Evolutionary conservation across 352 stramenopile species (phyloP).

Genomic region (Blastocystis sp.): DNA sequence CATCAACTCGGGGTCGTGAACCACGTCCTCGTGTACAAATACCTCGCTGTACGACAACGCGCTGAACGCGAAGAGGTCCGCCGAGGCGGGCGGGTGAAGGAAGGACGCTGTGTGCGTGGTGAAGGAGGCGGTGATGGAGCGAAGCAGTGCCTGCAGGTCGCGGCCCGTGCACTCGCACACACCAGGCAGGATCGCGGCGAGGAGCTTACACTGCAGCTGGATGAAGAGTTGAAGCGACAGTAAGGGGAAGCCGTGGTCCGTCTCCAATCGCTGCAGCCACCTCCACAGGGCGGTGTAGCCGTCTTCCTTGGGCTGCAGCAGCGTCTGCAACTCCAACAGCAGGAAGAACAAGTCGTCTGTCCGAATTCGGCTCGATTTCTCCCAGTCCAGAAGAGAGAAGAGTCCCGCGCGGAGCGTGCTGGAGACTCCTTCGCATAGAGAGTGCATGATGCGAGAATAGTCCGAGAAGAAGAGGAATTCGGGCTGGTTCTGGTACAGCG

Average conservation of each 20-base stretch:
- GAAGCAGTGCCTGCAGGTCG: neutral
- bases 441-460: slow-evolving; percentile 1
- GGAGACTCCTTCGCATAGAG: neutral
- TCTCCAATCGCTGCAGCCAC: neutral
- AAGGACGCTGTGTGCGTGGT: neutral
- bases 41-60: no score
- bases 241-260: neutral
- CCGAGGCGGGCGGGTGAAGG: neutral
- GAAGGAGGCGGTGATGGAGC: neutral
- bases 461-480: slow-evolving; percentile 16
- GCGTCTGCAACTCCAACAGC: slow-evolving; percentile 8
- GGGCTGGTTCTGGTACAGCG: neutral
- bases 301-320: neutral
- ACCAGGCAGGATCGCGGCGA: slow-evolving; percentile 74
- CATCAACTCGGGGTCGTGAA: no score
- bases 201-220: slow-evolving; percentile 75
- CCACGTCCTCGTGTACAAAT: no score
- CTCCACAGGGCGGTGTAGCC: neutral
- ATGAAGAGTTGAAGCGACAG: slow-evolving; percentile 14
- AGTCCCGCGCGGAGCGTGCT: neutral
- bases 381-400: slow-evolving; percentile 22
- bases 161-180: slow-evolving; percentile 75
- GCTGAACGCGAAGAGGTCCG: neutral
- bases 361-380: neutral
- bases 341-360: slow-evolving; percentile 9